These are phyloP conservation scores for Cyberlindnera mrakii DNA, from an alignment of 805 yeast genomes.

Conservation along the genomic window DNA sequence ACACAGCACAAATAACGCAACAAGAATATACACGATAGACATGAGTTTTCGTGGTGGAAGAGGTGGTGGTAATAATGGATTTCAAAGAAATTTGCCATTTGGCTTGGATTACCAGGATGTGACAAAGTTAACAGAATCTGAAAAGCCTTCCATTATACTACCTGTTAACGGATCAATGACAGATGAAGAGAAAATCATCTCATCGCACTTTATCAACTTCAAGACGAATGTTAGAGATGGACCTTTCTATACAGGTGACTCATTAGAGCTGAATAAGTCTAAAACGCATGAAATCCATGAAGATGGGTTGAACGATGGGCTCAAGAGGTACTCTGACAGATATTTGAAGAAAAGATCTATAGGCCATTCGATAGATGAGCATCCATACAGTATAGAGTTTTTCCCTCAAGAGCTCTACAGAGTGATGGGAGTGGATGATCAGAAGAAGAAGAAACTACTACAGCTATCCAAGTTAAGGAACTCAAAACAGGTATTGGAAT, in stretches of 20 bases:
- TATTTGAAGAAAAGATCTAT: constrained; percentile 66
- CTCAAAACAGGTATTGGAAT: constrained; percentile 18
- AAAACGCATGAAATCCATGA: constrained; percentile 26
- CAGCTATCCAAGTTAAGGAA: constrained; percentile 32
- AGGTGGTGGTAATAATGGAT: constrained; percentile 35
- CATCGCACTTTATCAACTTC: constrained; percentile 51
- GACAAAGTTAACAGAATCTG: constrained; percentile 27
- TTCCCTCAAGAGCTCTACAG: constrained; percentile 75
- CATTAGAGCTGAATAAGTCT: constrained; percentile 26
- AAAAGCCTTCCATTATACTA: constrained; percentile 34
- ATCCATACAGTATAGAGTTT: constrained; percentile 63
- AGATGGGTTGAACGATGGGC: constrained; percentile 54
- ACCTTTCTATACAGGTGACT: constrained; percentile 59
- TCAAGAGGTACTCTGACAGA: constrained; percentile 76
- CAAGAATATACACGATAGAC: background rate
- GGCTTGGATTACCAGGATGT: constrained; percentile 67
- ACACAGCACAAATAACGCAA: background rate
- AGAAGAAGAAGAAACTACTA: constrained; percentile 43
- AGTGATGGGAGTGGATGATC: constrained; percentile 60
- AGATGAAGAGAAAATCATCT: constrained; percentile 42
- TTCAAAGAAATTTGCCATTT: constrained; percentile 48
- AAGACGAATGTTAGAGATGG: constrained; percentile 53
- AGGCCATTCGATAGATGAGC: constrained; percentile 69
- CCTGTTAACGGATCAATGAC: constrained; percentile 62
- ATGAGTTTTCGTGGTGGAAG: constrained; percentile 54